These are phyloP conservation scores for Rosa multiflora DNA, from an alignment of 306 rosid species.

Conservation along the genomic window DNA sequence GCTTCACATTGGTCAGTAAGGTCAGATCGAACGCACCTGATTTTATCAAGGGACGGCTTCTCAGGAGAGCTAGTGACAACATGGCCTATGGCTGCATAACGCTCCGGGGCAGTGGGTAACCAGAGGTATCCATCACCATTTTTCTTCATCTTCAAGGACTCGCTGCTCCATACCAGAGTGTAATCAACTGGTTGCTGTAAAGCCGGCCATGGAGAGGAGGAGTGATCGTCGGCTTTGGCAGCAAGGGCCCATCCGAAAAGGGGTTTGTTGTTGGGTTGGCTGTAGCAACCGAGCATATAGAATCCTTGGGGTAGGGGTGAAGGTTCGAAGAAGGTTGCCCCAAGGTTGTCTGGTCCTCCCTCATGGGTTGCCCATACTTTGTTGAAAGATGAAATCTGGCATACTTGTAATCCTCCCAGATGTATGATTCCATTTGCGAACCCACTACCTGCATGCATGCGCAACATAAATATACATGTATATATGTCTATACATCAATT, in stretches of 20 bases:
- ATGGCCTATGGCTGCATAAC: slow-evolving; percentile 66
- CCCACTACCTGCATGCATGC: slow-evolving; percentile 35
- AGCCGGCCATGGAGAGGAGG: slow-evolving; percentile 14
- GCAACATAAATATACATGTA: not conserved
- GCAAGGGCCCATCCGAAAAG: slow-evolving; percentile 68
- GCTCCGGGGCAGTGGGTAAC: slow-evolving; percentile 63
- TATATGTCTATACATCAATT: not conserved
- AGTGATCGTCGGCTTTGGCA: slow-evolving; percentile 31
- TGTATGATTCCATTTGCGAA: slow-evolving; percentile 59
- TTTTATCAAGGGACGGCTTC: slow-evolving; percentile 58
- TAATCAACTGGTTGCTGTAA: slow-evolving; percentile 56
- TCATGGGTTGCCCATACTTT: slow-evolving; percentile 51
- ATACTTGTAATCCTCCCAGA: slow-evolving; percentile 65
- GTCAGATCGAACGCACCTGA: slow-evolving; percentile 58
- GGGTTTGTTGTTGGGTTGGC: slow-evolving; percentile 68
- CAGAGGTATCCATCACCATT: slow-evolving; percentile 57
- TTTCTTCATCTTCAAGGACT: slow-evolving; percentile 34
- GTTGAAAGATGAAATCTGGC: slow-evolving; percentile 51
- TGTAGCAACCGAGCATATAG: slow-evolving; percentile 53
- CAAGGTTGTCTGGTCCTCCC: slow-evolving; percentile 63
- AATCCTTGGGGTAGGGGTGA: slow-evolving; percentile 61
- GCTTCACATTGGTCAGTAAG: slow-evolving; percentile 59
- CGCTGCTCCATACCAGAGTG: slow-evolving; percentile 59
- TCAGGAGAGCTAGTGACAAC: slow-evolving; percentile 50
- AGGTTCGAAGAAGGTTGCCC: slow-evolving; percentile 72